phyloP scores from a whole-genome alignment of 345 rosid species.

The Lenwebbia sp. region DNA sequence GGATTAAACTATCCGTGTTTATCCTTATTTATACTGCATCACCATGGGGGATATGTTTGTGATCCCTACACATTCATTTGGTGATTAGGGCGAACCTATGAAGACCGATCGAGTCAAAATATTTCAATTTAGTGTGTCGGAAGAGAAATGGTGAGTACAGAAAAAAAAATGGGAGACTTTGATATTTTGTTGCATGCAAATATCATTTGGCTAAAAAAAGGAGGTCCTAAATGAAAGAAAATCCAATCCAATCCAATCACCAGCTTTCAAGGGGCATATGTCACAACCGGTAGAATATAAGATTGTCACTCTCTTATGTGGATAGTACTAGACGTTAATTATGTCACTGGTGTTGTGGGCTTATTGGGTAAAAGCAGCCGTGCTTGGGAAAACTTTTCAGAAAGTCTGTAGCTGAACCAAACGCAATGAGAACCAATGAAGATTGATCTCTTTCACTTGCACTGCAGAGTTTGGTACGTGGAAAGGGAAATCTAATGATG shows the following conservation, averaged over 20 bases:
- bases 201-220: background rate
- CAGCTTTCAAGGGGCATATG: background rate
- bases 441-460: background rate
- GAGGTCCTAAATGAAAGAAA: background rate
- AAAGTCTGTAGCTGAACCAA: background rate
- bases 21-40: background rate
- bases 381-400: background rate
- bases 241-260: no score
- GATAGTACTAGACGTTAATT: background rate
- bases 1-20: background rate
- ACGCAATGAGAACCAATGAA: background rate
- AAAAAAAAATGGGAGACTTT: background rate
- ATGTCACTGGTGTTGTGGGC: background rate
- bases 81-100: background rate
- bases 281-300: background rate
- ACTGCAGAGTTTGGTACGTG: background rate
- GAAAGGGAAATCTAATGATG: no score
- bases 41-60: background rate
- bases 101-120: background rate
- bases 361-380: background rate
- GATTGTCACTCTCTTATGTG: background rate
- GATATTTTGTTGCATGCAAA: background rate
- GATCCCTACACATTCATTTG: background rate
- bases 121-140: no score
- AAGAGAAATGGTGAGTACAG: no score